Base-by-base conservation (phyloP, 163 green algal species). In the Scenedesmus sp. region DNA sequence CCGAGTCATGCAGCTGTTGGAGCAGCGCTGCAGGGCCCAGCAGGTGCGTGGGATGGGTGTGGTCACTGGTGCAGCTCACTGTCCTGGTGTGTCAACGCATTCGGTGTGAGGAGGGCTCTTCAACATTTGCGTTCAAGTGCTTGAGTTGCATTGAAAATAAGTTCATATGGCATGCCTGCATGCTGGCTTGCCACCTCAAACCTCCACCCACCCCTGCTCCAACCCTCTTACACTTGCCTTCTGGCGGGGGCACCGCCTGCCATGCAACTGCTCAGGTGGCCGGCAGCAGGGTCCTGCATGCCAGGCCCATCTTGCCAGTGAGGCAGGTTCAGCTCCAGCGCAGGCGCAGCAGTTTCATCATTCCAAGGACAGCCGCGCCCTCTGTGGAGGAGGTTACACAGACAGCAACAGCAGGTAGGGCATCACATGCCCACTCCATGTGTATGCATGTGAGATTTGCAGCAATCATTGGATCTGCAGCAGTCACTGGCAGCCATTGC, bases 11-110 rank as follows among this genome's bases (percentile, higher is more conserved):
- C 70, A 79, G 23, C 23, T 79, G 70, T 23, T 79, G 12, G 12
- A 5, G 12, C 70, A 79, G 70, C 70, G 23, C 20, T 79, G 66
- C 66, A 76, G 70, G 70, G 70, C 70, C 70, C 70, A 79, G 70
- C 70, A 79, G 70, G 70, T 79, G 70, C 67, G 67, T 46, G 46
- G 70, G 20, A n/a, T 79, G 70, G 70, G 70, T 76, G 70, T 79
- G 70, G 70, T 52, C 70, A 79, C 70, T 79, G 5, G 70, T 79
- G 70, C 23, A 79, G 70, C 23, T 79, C 23, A 79, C 70, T 79
- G 70, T 18, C 23, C 70, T 79, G 70, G 70, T 79, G 70, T 34
- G 70, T 79, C 34, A 8, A 23, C 23, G 20, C 70, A 79, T 12
- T 12, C 46, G 70, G 5, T 76, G n/a, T 79, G 3, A 79, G 5